A percentile compares a stretch with the other conserved stretches of the same genome.
Conservation (phyloP, 352 stramenopile species). For the Pythium oligandrum region DNA sequence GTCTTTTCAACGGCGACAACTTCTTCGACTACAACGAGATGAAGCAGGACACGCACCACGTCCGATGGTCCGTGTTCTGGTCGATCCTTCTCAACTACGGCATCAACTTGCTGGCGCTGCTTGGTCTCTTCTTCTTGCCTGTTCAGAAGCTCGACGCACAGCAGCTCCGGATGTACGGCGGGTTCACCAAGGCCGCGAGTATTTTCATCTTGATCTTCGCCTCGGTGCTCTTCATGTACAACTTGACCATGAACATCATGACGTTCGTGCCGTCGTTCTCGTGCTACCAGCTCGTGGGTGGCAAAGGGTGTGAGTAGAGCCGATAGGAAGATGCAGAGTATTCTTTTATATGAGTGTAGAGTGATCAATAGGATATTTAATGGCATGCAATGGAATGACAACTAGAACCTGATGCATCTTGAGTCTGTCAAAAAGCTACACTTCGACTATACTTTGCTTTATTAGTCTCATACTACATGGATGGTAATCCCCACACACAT, state of each 20-base stretch:
- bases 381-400: too few species aligned
- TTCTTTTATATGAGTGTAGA: too few species aligned
- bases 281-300: constrained; percentile 11
- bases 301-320: constrained; percentile 7
- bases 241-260: constrained; percentile 42
- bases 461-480: too few species aligned
- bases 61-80: constrained; percentile 17
- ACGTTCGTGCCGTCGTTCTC: constrained; percentile 11
- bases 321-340: background rate
- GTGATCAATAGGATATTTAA: too few species aligned
- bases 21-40: constrained; percentile 15
- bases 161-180: constrained; percentile 58
- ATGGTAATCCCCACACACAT: too few species aligned
- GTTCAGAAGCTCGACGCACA: constrained; percentile 59
- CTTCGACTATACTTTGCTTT: too few species aligned
- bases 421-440: too few species aligned
- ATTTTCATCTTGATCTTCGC: constrained; percentile 52
- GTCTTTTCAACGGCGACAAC: constrained; percentile 24
- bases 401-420: too few species aligned
- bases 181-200: constrained; percentile 48
- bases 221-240: constrained; percentile 55
- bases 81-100: constrained; percentile 25
- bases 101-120: constrained; percentile 24
- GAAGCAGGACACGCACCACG: constrained; percentile 12
- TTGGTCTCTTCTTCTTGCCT: constrained; percentile 33